Percentiles rank a stretch among this genome's conserved stretches.
phyloP scores from a whole-genome alignment of 441 rosid species.

The Biscutella laevigata region DNA sequence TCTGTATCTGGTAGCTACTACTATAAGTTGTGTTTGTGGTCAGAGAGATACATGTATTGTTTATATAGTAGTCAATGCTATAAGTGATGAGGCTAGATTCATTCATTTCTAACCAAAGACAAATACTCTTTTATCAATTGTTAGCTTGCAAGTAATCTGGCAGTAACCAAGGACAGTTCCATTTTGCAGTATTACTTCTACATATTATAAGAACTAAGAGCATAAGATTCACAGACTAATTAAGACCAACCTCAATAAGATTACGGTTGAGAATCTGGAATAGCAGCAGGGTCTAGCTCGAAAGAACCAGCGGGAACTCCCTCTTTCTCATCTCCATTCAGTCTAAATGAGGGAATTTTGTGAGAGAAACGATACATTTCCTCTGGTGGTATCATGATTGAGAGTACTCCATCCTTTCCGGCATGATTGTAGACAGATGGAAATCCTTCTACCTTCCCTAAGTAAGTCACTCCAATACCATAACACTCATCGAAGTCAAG shows the following conservation, averaged over 20 bases:
- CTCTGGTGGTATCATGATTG: conserved; percentile 19
- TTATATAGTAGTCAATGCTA: conserved; percentile 3
- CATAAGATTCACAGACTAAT: not conserved
- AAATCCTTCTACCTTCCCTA: conserved; percentile 67
- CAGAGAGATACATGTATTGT: conserved; percentile 10
- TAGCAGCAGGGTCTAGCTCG: conserved; percentile 48
- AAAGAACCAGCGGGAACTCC: conserved; percentile 44
- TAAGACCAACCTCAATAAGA: not conserved
- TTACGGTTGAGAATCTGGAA: conserved; percentile 11
- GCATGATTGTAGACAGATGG: conserved; percentile 27
- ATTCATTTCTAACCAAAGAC: conserved; percentile 8
- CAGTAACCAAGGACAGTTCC: too few relatives aligned
- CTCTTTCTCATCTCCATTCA: conserved; percentile 44
- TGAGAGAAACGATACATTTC: conserved; percentile 48
- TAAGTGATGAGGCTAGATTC: not conserved
- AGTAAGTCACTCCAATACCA: conserved; percentile 42
- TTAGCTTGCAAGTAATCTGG: not conserved
- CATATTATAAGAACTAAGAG: not conserved
- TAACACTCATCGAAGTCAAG: conserved; percentile 26
- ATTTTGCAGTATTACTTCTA: not conserved
- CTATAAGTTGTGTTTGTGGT: not conserved
- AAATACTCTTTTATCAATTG: not conserved
- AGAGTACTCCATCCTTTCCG: not conserved
- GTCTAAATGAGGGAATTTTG: conserved; percentile 35
- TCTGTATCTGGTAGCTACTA: conserved; percentile 2